Conservation (phyloP, 306 rosid species). For the Prunus davidiana region DNA sequence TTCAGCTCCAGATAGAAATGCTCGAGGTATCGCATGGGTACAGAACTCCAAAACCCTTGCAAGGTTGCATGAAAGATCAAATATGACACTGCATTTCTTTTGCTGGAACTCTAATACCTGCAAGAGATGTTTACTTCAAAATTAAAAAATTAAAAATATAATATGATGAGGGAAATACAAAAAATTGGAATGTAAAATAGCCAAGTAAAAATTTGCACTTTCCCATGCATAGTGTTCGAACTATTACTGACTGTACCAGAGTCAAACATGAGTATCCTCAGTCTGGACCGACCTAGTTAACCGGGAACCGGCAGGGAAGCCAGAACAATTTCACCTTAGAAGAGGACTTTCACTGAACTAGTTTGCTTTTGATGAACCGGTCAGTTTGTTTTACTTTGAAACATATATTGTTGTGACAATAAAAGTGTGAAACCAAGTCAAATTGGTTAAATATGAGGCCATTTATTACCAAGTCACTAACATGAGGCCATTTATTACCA, state of each 20-base stretch:
- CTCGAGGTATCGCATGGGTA: constrained; percentile 84
- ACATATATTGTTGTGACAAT: not conserved
- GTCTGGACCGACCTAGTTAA: not conserved
- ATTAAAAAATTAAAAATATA: constrained; percentile 9
- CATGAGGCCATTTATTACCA: not conserved
- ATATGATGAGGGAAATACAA: not conserved
- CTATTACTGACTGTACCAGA: not conserved
- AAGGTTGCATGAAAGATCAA: constrained; percentile 96
- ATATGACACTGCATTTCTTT: constrained; percentile 84
- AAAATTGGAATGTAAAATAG: not conserved
- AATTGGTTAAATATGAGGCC: not conserved
- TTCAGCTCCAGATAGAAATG: constrained; percentile 77
- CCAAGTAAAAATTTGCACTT: not conserved
- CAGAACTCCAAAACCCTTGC: constrained; percentile 84
- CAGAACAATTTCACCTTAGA: not conserved
- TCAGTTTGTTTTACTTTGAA: not conserved
- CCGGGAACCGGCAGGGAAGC: not conserved
- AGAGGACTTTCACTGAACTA: not conserved
- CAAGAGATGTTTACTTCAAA: constrained; percentile 20
- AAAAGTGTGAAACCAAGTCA: not conserved
- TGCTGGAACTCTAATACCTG: constrained; percentile 97
- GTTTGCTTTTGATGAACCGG: not conserved
- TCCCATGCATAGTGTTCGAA: not conserved
- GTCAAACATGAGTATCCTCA: not conserved
- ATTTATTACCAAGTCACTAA: not conserved